phyloP scores from a whole-genome alignment of 768 basidiomycete genomes.

The Pleurotus platypus region DNA sequence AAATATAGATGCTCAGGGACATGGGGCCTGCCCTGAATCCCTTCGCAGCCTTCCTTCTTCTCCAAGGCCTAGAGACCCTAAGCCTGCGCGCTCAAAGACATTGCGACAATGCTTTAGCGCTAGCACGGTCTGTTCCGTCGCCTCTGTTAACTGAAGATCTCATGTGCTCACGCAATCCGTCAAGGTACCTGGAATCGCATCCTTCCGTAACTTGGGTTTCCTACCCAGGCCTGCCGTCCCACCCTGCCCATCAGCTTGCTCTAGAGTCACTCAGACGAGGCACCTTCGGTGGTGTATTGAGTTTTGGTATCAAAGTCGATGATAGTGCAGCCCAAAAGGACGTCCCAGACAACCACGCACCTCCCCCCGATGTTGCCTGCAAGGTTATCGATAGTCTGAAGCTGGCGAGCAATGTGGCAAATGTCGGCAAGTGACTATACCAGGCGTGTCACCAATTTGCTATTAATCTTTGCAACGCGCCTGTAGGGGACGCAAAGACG shows the following conservation, averaged over 20 bases:
- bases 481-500: constrained; percentile 66
- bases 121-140: constrained; percentile 34
- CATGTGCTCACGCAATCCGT: background rate
- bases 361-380: constrained; percentile 31
- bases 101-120: constrained; percentile 42
- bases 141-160: background rate
- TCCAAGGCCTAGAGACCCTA: constrained; percentile 58
- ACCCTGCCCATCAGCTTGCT: constrained; percentile 30
- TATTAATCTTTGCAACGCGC: background rate
- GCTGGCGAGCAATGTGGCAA: constrained; percentile 70
- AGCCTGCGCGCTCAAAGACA: constrained; percentile 49
- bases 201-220: constrained; percentile 34
- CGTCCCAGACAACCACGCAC: too few relatives aligned
- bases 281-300: constrained; percentile 33
- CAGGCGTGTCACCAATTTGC: background rate
- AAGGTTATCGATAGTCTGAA: constrained; percentile 66
- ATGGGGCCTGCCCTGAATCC: constrained; percentile 51
- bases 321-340: background rate
- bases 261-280: constrained; percentile 22
- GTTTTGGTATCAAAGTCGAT: constrained; percentile 34
- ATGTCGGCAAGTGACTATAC: constrained; percentile 46
- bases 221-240: constrained; percentile 32
- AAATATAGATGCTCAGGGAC: constrained; percentile 40
- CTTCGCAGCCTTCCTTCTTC: constrained; percentile 48
- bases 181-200: constrained; percentile 28